phyloP scores from a whole-genome alignment of 257 asterid genomes.

The Capsicum baccatum region DNA sequence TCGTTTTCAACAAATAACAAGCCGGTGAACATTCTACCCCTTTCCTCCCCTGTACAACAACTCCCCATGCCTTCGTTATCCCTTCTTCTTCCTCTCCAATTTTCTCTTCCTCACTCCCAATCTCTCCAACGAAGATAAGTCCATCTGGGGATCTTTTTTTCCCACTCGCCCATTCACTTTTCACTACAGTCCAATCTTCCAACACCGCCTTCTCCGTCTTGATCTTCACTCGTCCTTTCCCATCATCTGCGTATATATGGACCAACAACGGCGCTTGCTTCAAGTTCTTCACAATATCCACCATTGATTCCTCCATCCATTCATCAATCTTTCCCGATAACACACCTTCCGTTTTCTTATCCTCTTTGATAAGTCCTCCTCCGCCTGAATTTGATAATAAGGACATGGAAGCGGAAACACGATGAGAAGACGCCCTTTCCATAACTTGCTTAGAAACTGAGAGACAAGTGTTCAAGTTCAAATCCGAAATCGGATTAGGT shows the following conservation, averaged over 20 bases:
- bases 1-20: slow-evolving; percentile 76
- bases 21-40: slow-evolving; percentile 61
- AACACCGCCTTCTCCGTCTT: slow-evolving; percentile 51
- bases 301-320: slow-evolving; percentile 65
- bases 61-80: slow-evolving; percentile 67
- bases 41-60: slow-evolving; percentile 63
- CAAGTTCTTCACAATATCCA: slow-evolving; percentile 65
- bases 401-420: slow-evolving; percentile 14
- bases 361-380: neutral
- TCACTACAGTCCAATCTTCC: slow-evolving; percentile 53
- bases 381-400: slow-evolving; percentile 8
- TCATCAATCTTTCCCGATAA: slow-evolving; percentile 47
- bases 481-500: neutral
- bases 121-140: slow-evolving; percentile 66
- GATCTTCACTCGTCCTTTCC: slow-evolving; percentile 31
- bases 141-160: slow-evolving; percentile 63
- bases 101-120: slow-evolving; percentile 33
- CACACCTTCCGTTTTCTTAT: neutral
- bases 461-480: slow-evolving; percentile 16
- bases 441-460: neutral
- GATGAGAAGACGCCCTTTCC: neutral
- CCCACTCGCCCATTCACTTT: slow-evolving; percentile 49
- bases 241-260: slow-evolving; percentile 44
- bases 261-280: slow-evolving; percentile 69
- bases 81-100: neutral